These are phyloP conservation scores for Globisporangium abappressorium DNA, from an alignment of 352 stramenopile genomes.

Conservation along the genomic window DNA sequence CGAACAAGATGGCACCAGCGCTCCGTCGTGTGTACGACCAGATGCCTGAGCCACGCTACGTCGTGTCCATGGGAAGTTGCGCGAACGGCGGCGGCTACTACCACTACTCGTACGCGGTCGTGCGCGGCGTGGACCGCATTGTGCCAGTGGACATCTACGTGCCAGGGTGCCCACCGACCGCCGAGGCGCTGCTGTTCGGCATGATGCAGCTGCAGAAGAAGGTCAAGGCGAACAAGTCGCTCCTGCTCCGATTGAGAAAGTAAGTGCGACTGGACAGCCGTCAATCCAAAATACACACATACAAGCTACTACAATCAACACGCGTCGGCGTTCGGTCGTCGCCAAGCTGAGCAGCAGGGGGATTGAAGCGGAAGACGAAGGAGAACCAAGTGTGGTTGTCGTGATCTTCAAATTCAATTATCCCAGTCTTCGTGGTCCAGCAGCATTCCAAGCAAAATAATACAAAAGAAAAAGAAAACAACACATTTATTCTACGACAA, in stretches of 20 bases:
- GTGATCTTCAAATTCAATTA: background rate
- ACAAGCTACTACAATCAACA: background rate
- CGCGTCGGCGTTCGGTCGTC: background rate
- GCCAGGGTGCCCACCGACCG: constrained; percentile 98
- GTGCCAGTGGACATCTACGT: constrained; percentile 99
- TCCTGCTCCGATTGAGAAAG: constrained; percentile 96
- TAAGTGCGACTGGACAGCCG: constrained; percentile 46
- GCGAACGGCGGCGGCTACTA: constrained; percentile 94
- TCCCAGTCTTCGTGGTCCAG: background rate
- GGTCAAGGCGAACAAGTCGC: constrained; percentile 97
- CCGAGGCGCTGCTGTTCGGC: constrained; percentile 97
- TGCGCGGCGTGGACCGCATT: constrained; percentile 95
- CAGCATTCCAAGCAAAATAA: constrained; percentile 2
- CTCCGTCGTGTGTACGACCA: constrained; percentile 98
- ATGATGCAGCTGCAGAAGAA: constrained; percentile 99
- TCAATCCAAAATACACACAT: background rate
- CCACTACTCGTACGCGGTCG: constrained; percentile 96
- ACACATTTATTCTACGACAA: constrained; percentile 3
- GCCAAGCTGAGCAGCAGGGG: background rate
- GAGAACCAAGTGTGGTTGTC: background rate
- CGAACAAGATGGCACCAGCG: constrained; percentile 99
- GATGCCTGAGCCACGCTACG: constrained; percentile 98
- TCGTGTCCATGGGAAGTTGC: constrained; percentile 98
- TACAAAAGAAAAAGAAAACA: background rate
- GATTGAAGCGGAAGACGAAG: background rate